Evolutionary conservation across 345 rosid genomes (phyloP).

Genomic region (Moringa oleifera): DNA sequence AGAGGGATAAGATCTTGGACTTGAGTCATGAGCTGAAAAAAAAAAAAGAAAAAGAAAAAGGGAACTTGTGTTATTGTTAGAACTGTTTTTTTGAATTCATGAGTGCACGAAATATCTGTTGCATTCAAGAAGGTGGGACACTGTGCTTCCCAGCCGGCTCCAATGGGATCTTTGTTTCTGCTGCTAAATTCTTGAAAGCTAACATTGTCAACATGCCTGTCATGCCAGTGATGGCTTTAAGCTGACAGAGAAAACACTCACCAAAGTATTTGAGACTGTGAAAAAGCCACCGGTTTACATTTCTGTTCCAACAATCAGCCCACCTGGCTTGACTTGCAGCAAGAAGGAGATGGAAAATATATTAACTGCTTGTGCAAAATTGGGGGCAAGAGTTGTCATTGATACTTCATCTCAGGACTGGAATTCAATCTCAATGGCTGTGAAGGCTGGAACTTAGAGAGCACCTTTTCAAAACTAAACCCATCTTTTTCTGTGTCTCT

Average conservation of each 20-base stretch:
- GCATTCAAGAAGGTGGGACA: slow-evolving; percentile 85
- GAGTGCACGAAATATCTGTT: too few species aligned
- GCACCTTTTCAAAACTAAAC: slow-evolving; percentile 36
- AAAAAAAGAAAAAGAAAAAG: too few species aligned
- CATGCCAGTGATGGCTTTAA: slow-evolving; percentile 53
- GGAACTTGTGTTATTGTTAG: too few species aligned
- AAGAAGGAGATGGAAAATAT: slow-evolving; percentile 60
- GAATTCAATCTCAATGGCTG: slow-evolving; percentile 54
- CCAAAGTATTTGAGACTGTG: slow-evolving; percentile 40
- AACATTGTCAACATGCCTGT: slow-evolving; percentile 51
- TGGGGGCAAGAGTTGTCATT: slow-evolving; percentile 74
- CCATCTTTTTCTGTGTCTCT: slow-evolving; percentile 55
- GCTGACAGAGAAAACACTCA: slow-evolving; percentile 53
- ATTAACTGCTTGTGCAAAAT: slow-evolving; percentile 58
- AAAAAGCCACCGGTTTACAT: slow-evolving; percentile 85
- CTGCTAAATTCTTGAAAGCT: slow-evolving; percentile 77
- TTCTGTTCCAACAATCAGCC: slow-evolving; percentile 85
- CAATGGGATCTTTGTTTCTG: slow-evolving; percentile 73
- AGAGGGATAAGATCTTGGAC: too few species aligned
- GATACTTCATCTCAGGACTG: slow-evolving; percentile 91
- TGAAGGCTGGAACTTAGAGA: slow-evolving; percentile 62
- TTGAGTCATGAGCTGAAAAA: too few species aligned
- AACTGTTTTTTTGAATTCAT: too few species aligned
- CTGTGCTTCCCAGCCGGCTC: slow-evolving; percentile 85
- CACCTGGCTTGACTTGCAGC: slow-evolving; percentile 77